A percentile compares a stretch with the other conserved stretches of the same genome.
phyloP scores from a whole-genome alignment of 2,329 filamentous ascomycete genomes.

The Stagonosporopsis vannaccii region DNA sequence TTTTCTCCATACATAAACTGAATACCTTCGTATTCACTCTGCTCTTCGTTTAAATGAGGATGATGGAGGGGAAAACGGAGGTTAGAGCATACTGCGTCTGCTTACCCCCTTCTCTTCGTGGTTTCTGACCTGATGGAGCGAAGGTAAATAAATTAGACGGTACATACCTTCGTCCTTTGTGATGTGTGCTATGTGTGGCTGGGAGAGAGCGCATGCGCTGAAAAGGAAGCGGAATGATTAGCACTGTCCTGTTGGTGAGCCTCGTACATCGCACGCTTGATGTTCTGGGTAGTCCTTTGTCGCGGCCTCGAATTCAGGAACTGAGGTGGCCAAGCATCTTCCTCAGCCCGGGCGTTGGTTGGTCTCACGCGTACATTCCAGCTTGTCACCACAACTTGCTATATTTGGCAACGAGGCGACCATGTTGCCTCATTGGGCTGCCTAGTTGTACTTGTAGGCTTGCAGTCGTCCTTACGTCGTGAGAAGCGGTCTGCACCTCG shows the following conservation, averaged over 20 bases:
- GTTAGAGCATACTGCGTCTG: slow-evolving; percentile 61
- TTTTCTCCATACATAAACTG: slow-evolving; percentile 48
- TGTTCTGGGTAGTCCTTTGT: not conserved
- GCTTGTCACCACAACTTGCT: slow-evolving; percentile 7
- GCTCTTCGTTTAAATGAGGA: slow-evolving; percentile 64
- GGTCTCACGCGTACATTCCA: slow-evolving; percentile 13
- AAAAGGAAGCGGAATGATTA: not conserved
- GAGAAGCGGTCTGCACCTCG: slow-evolving; percentile 3
- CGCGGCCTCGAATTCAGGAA: not conserved
- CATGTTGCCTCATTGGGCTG: not conserved
- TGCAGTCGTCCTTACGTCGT: slow-evolving; percentile 1
- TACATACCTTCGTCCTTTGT: slow-evolving; percentile 43
- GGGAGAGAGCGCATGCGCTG: not conserved
- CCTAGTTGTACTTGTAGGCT: slow-evolving; percentile 1
- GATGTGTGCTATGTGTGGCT: not conserved
- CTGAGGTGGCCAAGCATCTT: not conserved
- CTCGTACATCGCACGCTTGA: too few species aligned
- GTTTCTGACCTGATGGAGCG: slow-evolving; percentile 47
- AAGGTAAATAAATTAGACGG: slow-evolving; percentile 57
- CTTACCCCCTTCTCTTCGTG: slow-evolving; percentile 65
- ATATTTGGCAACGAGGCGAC: slow-evolving; percentile 12
- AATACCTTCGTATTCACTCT: slow-evolving; percentile 71
- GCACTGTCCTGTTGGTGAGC: not conserved
- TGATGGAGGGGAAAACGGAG: slow-evolving; percentile 74
- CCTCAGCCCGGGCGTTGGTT: not conserved